Evolutionary conservation across 257 asterid species (phyloP).

Genomic region (Ajuga chamaepitys): DNA sequence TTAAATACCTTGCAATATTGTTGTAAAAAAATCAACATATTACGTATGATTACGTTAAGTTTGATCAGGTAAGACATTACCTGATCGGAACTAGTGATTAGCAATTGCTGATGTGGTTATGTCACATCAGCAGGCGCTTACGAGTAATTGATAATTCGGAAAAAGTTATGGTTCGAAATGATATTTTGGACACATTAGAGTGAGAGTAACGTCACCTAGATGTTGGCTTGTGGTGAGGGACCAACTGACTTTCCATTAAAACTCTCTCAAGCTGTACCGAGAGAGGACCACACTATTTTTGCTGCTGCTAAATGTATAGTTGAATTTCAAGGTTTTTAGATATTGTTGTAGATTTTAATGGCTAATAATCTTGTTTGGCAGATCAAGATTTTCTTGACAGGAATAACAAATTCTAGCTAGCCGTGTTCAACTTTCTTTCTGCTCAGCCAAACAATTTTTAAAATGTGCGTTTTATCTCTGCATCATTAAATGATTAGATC

Average conservation of each 20-base stretch:
- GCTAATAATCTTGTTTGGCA: conserved; percentile 9
- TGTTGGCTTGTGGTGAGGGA: conserved; percentile 18
- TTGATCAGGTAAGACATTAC: too few species aligned
- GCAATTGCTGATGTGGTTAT: too few species aligned
- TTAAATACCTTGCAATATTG: conserved; percentile 1
- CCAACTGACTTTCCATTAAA: conserved; percentile 15
- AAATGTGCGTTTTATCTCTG: conserved; percentile 15
- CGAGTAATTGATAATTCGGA: neutral
- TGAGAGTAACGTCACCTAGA: conserved; percentile 23
- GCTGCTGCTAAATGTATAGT: neutral
- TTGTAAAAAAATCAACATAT: neutral
- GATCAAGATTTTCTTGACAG: neutral
- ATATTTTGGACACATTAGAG: conserved; percentile 5
- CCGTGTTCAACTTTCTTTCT: conserved; percentile 13
- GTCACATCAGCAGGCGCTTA: too few species aligned
- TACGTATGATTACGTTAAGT: too few species aligned
- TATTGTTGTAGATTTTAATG: neutral
- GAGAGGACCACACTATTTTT: conserved; percentile 22
- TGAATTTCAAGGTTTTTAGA: neutral
- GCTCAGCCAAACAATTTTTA: neutral
- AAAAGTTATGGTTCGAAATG: neutral
- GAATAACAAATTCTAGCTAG: neutral
- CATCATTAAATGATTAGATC: neutral
- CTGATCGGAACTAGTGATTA: too few species aligned
- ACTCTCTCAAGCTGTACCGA: neutral